These are phyloP conservation scores for Chlamydomonas sp. DNA, from an alignment of 139 green algal species.

Conservation along the genomic window DNA sequence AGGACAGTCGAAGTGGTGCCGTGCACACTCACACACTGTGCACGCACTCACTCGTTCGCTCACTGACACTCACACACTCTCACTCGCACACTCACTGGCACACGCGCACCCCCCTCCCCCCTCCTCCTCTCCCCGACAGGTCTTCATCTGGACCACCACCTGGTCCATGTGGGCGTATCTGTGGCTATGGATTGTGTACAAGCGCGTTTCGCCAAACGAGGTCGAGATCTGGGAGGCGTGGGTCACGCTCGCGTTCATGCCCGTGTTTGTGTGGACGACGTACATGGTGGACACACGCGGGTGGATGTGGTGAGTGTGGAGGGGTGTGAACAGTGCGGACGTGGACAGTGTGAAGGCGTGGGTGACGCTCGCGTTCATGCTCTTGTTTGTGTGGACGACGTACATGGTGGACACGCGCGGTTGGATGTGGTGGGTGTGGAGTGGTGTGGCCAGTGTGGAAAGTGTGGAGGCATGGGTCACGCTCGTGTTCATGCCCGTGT, in stretches of 20 bases:
- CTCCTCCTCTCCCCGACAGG: no score
- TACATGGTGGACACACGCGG: conserved; percentile 32
- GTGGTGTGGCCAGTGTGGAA: no score
- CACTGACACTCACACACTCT: no score
- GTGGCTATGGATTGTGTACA: conserved; percentile 41
- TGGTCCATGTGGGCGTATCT: conserved; percentile 41
- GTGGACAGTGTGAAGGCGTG: no score
- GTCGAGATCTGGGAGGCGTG: conserved; percentile 30
- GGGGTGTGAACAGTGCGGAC: no score
- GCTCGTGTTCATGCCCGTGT: conserved; percentile 21
- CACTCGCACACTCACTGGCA: no score
- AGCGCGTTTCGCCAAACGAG: conserved; percentile 14
- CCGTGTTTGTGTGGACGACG: conserved; percentile 23
- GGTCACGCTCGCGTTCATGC: conserved; percentile 27
- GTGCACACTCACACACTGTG: no score
- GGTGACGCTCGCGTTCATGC: conserved; percentile 26
- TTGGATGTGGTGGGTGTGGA: conserved; percentile 26
- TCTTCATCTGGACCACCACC: conserved; percentile 30
- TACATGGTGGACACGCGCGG: conserved; percentile 32
- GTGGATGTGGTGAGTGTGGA: conserved; percentile 15
- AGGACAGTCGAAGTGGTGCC: no score
- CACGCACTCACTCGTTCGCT: no score
- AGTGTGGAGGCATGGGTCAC: conserved; percentile 29
- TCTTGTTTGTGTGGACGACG: conserved; percentile 22
- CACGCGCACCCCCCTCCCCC: no score